Base-by-base conservation (phyloP, 495 filamentous ascomycete species). In the Terfezia boudieri region DNA sequence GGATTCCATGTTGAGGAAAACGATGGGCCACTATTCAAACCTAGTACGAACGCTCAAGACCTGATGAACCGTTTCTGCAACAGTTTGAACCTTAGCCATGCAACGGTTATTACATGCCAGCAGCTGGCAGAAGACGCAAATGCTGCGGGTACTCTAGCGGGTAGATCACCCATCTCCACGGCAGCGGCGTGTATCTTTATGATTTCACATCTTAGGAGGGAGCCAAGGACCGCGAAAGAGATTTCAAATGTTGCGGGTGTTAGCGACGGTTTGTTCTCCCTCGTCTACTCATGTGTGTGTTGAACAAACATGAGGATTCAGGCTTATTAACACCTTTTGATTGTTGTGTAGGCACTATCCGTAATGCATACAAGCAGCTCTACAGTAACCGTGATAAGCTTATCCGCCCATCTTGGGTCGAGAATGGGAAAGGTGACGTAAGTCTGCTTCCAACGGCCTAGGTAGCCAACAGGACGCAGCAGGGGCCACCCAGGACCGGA, bases 151-250 rank as follows among this genome's bases (percentile, higher is more conserved):
- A 78, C 83, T 32, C 74, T 96, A 46, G 89, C 88, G 36, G 90
- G 90, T 55, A 85, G 90, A 53, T 96, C 90, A 43, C 90, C 90
- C 8, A 76, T 96, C 37, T 95, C 90, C 8, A 83, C 88, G 50
- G 90, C 90, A 4, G 89, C 86, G 16, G 87, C 89, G 43, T 93
- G 85, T 66, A 95, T 98, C 67, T 96, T 90, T 71, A 88, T 94
- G 78, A 80, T 85, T 8, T 85, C 84, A 0, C 76, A 86, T 63
- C 71, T 95, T 20, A 80, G 88, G 74, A 84, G 81, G 50, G 73
- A 84, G 41, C 68, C 75, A n/a, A 83, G 82, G 64, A 73, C 75
- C 7, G 79, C 88, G 43, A 90, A 89, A 67, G 83, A 94, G 53
- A 94, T 96, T 58, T 81, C 82, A 1, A 55, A 57, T 1, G 80